Base-by-base conservation (phyloP, 2,329 filamentous ascomycete genomes). In the Pleochaeta shiraiana region DNA sequence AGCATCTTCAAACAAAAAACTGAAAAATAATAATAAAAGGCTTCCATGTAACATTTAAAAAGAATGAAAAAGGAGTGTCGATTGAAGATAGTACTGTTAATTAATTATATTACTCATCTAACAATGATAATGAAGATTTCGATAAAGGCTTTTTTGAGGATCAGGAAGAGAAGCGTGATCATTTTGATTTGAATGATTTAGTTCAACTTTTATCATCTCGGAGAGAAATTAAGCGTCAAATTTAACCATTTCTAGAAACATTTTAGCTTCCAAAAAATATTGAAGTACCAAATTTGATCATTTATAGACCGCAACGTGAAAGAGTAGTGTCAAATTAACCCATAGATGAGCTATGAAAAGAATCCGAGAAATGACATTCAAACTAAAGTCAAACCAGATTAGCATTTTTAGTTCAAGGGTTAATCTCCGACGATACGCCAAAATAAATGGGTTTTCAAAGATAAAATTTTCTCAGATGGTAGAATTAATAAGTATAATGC, bases 371-470 rank as follows among this genome's bases (percentile, higher is more conserved):
- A n/a, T n/a, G n/a, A n/a, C n/a, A n/a, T n/a, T n/a, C n/a, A n/a
- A n/a, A n/a, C n/a, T 26, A 9, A 33, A 12, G 19, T 55, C 24
- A 31, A 19, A n/a, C 53, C 12, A 26, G 11, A 57, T 2, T 31
- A 57, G 53, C 53, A 57, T 7, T 57, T 6, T 14, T 14, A 3
- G 11, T 26, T 4, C 53, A 57, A 57, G 2, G 31, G 9, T 31
- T 4, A 12, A 31, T 5, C 4, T 57, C 26, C 3, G 53, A 31
- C 14, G 21, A 12, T 9, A 55, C n/a, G 7, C 24, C 53, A 4
- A 33, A 31, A 57, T 57, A 61, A 61, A 21, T 61, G 57, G 57
- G 19, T 34, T n/a, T 61, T 61, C 26, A 61, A 39, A 24, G 26
- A 37, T 9, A 61, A 61, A 24, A 61, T 3, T 5, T 24, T 61